A percentile compares a stretch with the other conserved stretches of the same genome.
These are phyloP conservation scores for Gymnopilus junonius DNA, from an alignment of 768 basidiomycete genomes.

Conservation along the genomic window DNA sequence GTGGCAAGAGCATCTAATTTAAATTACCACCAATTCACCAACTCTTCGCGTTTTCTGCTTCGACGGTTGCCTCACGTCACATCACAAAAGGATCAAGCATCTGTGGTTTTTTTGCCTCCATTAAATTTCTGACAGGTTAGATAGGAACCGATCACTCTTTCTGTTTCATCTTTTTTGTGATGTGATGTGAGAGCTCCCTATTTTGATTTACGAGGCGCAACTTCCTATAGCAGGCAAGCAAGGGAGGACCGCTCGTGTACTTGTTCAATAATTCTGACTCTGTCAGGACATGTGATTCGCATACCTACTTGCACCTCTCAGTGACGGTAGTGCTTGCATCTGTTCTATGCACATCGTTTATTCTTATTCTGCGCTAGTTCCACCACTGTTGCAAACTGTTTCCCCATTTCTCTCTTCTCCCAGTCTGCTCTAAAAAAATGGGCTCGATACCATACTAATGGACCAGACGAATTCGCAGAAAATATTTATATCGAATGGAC, in stretches of 20 bases:
- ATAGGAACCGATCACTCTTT: background rate
- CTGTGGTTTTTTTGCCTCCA: background rate
- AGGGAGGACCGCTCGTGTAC: background rate
- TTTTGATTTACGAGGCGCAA: background rate
- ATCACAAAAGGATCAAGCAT: background rate
- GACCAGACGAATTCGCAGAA: constrained; percentile 35
- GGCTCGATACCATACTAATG: constrained; percentile 28
- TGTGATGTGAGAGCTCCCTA: background rate
- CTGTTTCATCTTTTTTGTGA: too few relatives aligned
- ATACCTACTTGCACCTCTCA: background rate
- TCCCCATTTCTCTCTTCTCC: too few relatives aligned
- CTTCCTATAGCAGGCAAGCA: background rate
- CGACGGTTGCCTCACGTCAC: background rate
- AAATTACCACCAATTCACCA: too few relatives aligned
- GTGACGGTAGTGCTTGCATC: background rate
- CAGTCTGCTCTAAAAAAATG: background rate
- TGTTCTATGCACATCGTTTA: background rate
- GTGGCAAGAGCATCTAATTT: too few relatives aligned
- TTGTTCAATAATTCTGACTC: too few relatives aligned
- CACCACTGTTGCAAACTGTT: too few relatives aligned
- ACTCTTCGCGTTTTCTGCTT: background rate
- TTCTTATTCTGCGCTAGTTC: too few relatives aligned
- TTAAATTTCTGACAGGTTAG: background rate
- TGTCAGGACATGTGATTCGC: background rate
- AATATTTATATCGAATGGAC: constrained; percentile 43